Percentiles rank a stretch among this genome's conserved stretches.
Evolutionary conservation across 495 filamentous ascomycete genomes (phyloP).

Genomic region (Niebla homalea): DNA sequence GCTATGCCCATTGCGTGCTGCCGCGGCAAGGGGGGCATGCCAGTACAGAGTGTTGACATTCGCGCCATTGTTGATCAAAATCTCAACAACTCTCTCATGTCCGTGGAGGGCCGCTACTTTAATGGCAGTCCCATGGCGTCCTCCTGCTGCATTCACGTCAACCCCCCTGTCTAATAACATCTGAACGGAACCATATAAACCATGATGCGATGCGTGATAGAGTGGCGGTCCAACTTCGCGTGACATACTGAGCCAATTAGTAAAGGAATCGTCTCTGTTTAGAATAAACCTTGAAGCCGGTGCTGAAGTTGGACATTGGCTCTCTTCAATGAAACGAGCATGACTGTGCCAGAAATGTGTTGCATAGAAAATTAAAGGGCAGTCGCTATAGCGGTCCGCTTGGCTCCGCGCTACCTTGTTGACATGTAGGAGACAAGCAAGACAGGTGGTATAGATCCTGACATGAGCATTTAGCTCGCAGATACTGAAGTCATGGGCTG

Average conservation of each 20-base stretch:
- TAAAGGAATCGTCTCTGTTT: not conserved
- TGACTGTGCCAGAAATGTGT: conserved; percentile 11
- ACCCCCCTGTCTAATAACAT: conserved; percentile 14
- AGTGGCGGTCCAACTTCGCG: conserved; percentile 2
- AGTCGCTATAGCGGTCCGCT: conserved; percentile 6
- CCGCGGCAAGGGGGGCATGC: too few relatives aligned
- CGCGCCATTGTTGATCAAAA: conserved; percentile 15
- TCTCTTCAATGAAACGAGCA: conserved; percentile 9
- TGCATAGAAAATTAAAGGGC: conserved; percentile 17
- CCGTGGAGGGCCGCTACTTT: not conserved
- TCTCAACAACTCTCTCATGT: conserved; percentile 1
- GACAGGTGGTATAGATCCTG: conserved; percentile 17
- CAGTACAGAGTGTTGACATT: not conserved
- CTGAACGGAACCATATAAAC: conserved; percentile 9
- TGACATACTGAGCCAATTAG: conserved; percentile 1
- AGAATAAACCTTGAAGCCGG: not conserved
- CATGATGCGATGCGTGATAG: conserved; percentile 12
- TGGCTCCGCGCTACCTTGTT: not conserved
- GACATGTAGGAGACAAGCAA: conserved; percentile 20
- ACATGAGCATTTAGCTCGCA: conserved; percentile 12
- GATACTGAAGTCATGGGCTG: conserved; percentile 1
- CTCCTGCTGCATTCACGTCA: conserved; percentile 15
- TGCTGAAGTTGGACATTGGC: not conserved
- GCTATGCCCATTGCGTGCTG: too few relatives aligned
- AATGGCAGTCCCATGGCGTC: conserved; percentile 8